phyloP scores from a whole-genome alignment of 352 stramenopile species.

The Pythium coloratum region DNA sequence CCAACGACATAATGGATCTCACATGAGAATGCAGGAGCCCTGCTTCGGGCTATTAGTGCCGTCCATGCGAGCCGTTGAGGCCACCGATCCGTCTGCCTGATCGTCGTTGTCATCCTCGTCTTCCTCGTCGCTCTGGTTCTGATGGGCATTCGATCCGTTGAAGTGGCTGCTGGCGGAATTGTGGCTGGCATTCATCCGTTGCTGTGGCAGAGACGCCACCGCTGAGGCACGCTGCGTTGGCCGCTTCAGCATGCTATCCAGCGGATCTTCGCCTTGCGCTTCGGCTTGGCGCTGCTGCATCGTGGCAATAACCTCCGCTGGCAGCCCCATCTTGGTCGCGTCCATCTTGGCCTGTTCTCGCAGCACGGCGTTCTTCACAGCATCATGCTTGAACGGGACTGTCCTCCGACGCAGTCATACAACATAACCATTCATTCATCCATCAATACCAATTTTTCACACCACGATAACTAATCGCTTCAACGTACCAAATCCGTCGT shows the following conservation, averaged over 20 bases:
- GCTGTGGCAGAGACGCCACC: background rate
- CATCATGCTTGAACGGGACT: slow-evolving; percentile 86
- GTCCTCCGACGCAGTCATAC: background rate
- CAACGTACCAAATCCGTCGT: slow-evolving; percentile 52
- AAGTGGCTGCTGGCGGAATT: background rate
- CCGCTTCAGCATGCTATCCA: slow-evolving; percentile 28
- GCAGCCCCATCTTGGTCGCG: slow-evolving; percentile 65
- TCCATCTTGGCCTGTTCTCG: slow-evolving; percentile 76
- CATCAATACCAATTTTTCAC: no score
- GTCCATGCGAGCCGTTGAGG: background rate
- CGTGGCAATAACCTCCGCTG: slow-evolving; percentile 51
- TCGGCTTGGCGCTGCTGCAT: slow-evolving; percentile 38
- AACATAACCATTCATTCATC: background rate
- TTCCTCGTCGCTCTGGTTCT: slow-evolving; percentile 2
- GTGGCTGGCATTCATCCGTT: background rate
- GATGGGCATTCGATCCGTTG: background rate
- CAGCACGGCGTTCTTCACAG: slow-evolving; percentile 77
- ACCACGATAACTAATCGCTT: background rate
- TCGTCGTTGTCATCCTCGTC: slow-evolving; percentile 7
- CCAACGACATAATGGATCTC: background rate
- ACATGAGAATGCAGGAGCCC: slow-evolving; percentile 23
- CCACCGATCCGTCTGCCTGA: background rate
- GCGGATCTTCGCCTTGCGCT: slow-evolving; percentile 31
- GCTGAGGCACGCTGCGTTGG: background rate
- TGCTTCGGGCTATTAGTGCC: slow-evolving; percentile 8